Evolutionary conservation across 768 basidiomycete species (phyloP).

Genomic region (Saitozyma podzolica): DNA sequence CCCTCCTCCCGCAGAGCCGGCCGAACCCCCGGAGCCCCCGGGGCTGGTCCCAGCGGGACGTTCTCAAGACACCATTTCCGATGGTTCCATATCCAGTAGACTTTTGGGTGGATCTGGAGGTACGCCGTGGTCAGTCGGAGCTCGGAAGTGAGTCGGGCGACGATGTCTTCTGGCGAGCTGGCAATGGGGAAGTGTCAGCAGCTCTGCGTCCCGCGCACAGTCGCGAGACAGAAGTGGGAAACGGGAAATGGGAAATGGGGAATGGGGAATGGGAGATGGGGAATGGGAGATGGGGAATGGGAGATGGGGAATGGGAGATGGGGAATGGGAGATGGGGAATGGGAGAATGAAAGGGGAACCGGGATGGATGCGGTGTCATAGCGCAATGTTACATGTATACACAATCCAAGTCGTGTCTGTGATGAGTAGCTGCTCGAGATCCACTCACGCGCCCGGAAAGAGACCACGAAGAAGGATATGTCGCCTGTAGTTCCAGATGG

Average conservation of each 20-base stretch:
- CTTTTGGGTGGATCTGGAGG: slow-evolving; percentile 83
- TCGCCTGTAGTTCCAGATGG: slow-evolving; percentile 91
- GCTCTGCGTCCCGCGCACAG: neutral
- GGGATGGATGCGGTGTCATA: neutral
- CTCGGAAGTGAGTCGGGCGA: slow-evolving; percentile 69
- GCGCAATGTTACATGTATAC: neutral
- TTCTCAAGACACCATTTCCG: slow-evolving; percentile 90
- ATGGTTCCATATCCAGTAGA: slow-evolving; percentile 99
- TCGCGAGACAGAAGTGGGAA: neutral
- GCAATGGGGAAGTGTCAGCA: neutral
- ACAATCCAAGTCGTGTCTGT: neutral
- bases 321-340: no score
- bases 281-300: no score
- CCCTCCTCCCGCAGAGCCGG: no score
- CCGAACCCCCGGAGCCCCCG: slow-evolving; percentile 38
- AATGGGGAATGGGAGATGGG: no score
- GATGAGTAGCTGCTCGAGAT: neutral
- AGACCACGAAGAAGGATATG: slow-evolving; percentile 71
- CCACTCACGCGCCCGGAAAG: slow-evolving; percentile 65
- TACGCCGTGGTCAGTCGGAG: slow-evolving; percentile 76
- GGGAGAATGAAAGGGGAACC: no score
- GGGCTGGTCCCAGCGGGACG: slow-evolving; percentile 66
- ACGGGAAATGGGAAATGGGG: no score
- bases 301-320: no score
- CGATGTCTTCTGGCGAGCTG: slow-evolving; percentile 58